Base-by-base conservation (phyloP, 2,329 filamentous ascomycete genomes). In the Teratosphaeria pseudoeucalypti region DNA sequence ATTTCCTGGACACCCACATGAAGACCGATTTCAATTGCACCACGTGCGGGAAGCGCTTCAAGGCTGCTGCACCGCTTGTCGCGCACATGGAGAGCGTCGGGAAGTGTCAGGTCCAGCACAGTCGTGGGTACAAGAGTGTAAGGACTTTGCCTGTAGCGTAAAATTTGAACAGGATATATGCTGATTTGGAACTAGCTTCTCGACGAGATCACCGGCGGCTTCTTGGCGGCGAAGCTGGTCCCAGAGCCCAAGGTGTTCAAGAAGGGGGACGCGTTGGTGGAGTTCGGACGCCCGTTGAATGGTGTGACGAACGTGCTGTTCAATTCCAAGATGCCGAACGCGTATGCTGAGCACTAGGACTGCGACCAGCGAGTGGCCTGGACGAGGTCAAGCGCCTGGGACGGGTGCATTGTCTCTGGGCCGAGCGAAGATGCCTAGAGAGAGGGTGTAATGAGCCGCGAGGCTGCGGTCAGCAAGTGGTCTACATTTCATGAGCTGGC, bases 131-230 rank as follows among this genome's bases (percentile, higher is more conserved):
- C 60, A 64, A 60, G 34, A 64, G 69, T 54, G 72, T 66, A 61
- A 53, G 63, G 62, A 2, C 26, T 39, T 34, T 57, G 9, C 34
- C 29, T n/a, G 6, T 16, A 23, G 27, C 6, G 47, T 12, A n/a
- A 7, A 32, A 23, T 26, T 34, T 19, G 19, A 10, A 6, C 55
- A n/a, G 14, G n/a, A 39, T 11, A 16, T 37, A 6, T 54, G 12
- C 55, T 57, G 54, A 55, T 58, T 16, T 16, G n/a, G 16, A 32
- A 34, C n/a, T 56, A 67, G 67, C 54, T 68, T 9, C 65, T 78
- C 26, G 72, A 75, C 58, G 68, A 70, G n/a, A 61, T 76, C 27
- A 75, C 74, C 0, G 76, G 76, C 1, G 76, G 76, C 10, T 78
- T 78, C 58, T 34, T 68, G 34, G 60, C 60, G 32, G 58, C 64